A percentile compares a stretch with the other conserved stretches of the same genome.
Conservation (phyloP, 1,139 yeast genomes). For the Scheffersomyces stambukii region DNA sequence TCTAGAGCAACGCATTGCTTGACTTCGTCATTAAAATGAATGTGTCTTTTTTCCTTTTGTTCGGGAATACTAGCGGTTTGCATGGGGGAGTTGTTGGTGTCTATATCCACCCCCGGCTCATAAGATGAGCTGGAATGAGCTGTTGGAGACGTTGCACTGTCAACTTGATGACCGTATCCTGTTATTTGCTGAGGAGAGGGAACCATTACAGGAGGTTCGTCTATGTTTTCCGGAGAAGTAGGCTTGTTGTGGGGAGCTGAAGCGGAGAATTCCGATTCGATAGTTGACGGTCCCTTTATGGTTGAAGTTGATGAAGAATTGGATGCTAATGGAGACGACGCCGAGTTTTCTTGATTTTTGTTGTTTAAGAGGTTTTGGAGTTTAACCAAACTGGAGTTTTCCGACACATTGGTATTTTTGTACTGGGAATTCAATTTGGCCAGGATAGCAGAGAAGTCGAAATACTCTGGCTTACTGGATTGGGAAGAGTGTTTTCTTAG, state of each 20-base stretch:
- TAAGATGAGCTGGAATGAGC: too few species aligned
- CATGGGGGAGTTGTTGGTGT: too few species aligned
- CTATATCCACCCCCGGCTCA: too few species aligned
- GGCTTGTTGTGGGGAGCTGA: too few species aligned
- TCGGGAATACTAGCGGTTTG: too few species aligned
- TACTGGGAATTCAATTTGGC: slow-evolving; percentile 60
- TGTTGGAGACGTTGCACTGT: too few species aligned
- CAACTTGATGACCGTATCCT: too few species aligned
- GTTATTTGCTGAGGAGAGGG: slow-evolving; percentile 4
- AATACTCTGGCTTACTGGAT: slow-evolving; percentile 35
- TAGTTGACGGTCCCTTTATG: too few species aligned
- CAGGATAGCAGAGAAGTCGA: slow-evolving; percentile 56
- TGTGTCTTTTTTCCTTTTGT: slow-evolving; percentile 60
- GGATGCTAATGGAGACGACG: slow-evolving; percentile 2
- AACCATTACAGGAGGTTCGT: slow-evolving; percentile 2
- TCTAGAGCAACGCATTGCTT: slow-evolving; percentile 84
- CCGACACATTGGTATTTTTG: slow-evolving; percentile 13
- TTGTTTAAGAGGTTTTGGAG: slow-evolving; percentile 12
- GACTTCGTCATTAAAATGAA: slow-evolving; percentile 89
- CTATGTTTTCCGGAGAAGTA: too few species aligned
- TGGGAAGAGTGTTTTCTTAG: slow-evolving; percentile 9
- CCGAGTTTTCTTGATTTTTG: slow-evolving; percentile 1
- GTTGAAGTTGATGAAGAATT: slow-evolving; percentile 5
- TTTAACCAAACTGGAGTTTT: slow-evolving; percentile 11
- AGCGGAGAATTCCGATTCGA: background rate